Evolutionary conservation across 345 rosid species (phyloP).

Genomic region (Euphorbia tirucalli): DNA sequence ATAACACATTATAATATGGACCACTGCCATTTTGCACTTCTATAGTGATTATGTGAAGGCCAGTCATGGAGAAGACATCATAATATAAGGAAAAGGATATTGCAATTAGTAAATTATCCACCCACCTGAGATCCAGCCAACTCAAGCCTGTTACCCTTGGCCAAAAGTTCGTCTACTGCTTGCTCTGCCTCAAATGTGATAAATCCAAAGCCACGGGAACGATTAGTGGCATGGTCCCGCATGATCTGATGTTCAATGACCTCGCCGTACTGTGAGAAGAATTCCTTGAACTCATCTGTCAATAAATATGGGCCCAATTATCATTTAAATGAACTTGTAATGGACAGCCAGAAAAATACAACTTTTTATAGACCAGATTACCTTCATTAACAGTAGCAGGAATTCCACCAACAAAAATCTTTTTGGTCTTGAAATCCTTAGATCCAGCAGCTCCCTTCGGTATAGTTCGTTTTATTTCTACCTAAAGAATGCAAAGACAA

Average conservation of each 20-base stretch:
- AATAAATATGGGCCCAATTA: not conserved
- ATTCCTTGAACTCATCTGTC: slow-evolving; percentile 34
- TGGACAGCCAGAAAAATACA: not conserved
- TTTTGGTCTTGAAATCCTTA: slow-evolving; percentile 77
- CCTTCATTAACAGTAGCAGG: slow-evolving; percentile 78
- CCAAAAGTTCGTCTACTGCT: slow-evolving; percentile 31
- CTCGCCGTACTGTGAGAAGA: slow-evolving; percentile 31
- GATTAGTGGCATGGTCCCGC: slow-evolving; percentile 34
- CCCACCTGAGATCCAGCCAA: slow-evolving; percentile 34
- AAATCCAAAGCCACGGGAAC: slow-evolving; percentile 41
- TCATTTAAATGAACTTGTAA: not conserved
- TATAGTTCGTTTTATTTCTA: slow-evolving; percentile 91
- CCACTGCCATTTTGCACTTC: not conserved
- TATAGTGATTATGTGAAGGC: not conserved
- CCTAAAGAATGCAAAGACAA: slow-evolving; percentile 36
- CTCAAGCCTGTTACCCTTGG: slow-evolving; percentile 29
- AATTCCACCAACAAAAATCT: slow-evolving; percentile 93
- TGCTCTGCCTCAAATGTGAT: slow-evolving; percentile 28
- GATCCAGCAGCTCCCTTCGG: slow-evolving; percentile 76
- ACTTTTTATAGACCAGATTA: slow-evolving; percentile 19
- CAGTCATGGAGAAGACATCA: not conserved
- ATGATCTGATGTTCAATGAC: slow-evolving; percentile 34
- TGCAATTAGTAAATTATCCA: not conserved
- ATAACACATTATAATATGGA: not conserved
- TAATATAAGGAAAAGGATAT: not conserved